These are phyloP conservation scores for Thymus mandschuricus DNA, from an alignment of 257 asterid genomes.

Conservation along the genomic window DNA sequence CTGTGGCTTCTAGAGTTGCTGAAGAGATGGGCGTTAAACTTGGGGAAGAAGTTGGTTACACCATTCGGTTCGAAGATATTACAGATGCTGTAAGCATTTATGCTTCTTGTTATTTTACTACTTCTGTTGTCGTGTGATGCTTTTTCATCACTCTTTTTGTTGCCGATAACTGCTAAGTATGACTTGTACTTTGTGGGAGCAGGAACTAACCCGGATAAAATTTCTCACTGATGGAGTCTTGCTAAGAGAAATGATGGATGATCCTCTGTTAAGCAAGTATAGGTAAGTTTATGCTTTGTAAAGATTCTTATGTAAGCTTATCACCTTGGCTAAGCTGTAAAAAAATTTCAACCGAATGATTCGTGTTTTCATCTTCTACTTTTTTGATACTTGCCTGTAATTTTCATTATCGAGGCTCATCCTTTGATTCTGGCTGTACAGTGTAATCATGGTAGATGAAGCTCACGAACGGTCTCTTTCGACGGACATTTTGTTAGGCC, in stretches of 20 bases:
- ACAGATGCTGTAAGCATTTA: conserved; percentile 62
- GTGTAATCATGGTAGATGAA: conserved; percentile 98
- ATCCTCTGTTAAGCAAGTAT: conserved; percentile 93
- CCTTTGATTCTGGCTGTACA: conserved; percentile 40
- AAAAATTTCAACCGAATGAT: neutral
- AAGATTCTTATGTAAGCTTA: conserved; percentile 10
- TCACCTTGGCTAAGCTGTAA: neutral
- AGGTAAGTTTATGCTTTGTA: conserved; percentile 52
- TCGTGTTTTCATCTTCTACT: conserved; percentile 7
- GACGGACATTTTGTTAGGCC: conserved; percentile 91
- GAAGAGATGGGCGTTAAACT: conserved; percentile 94
- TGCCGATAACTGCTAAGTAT: conserved; percentile 27
- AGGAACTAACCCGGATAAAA: conserved; percentile 84
- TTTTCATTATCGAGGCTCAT: conserved; percentile 17
- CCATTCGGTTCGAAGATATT: conserved; percentile 94
- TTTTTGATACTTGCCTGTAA: neutral
- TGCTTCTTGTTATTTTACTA: conserved; percentile 22
- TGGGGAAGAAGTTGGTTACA: conserved; percentile 96
- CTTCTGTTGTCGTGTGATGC: neutral
- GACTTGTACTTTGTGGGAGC: conserved; percentile 38
- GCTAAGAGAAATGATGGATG: conserved; percentile 99
- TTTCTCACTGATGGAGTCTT: conserved; percentile 96
- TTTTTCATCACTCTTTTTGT: neutral
- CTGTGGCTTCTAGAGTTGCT: conserved; percentile 86
- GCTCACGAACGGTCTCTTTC: conserved; percentile 98